Percentiles rank a stretch among this genome's conserved stretches.
Conservation (phyloP, 805 yeast species). For the Danielia oregonensis region DNA sequence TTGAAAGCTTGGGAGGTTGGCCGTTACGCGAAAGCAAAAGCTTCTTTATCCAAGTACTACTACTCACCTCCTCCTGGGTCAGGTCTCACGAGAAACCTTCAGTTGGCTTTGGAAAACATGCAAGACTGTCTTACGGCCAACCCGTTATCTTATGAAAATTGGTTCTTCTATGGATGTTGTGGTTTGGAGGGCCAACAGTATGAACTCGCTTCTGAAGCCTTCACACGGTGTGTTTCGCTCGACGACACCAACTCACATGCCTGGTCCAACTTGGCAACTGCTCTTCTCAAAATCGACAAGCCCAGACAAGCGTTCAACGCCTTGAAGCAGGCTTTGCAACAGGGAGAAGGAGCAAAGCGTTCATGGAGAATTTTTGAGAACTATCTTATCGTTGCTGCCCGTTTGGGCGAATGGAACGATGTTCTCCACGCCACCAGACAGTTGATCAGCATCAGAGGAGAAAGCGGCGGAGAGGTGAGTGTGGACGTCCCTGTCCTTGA, state of each 20-base stretch:
- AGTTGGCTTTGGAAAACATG: slow-evolving; percentile 59
- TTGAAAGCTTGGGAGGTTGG: slow-evolving; percentile 83
- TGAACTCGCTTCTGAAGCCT: slow-evolving; percentile 84
- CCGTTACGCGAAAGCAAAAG: slow-evolving; percentile 78
- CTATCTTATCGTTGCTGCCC: slow-evolving; percentile 75
- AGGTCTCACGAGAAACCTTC: slow-evolving; percentile 49
- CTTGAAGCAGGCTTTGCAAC: slow-evolving; percentile 69
- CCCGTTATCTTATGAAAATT: slow-evolving; percentile 73
- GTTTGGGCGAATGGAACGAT: slow-evolving; percentile 83
- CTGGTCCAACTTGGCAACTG: slow-evolving; percentile 90
- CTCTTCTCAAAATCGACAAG: slow-evolving; percentile 63
- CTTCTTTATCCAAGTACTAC: slow-evolving; percentile 70
- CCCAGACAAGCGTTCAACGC: slow-evolving; percentile 81
- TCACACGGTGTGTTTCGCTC: slow-evolving; percentile 81
- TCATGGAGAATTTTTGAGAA: slow-evolving; percentile 94
- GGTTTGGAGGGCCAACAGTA: slow-evolving; percentile 71
- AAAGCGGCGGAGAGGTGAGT: slow-evolving; percentile 55
- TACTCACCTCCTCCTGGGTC: slow-evolving; percentile 60
- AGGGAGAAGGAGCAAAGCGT: slow-evolving; percentile 59
- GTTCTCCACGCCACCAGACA: slow-evolving; percentile 72
- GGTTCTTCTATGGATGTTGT: slow-evolving; percentile 91
- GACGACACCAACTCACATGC: slow-evolving; percentile 78
- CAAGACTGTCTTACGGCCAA: slow-evolving; percentile 69
- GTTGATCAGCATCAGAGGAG: slow-evolving; percentile 54
- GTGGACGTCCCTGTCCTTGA: slow-evolving; percentile 76